These are phyloP conservation scores for Talaromyces islandicus DNA, from an alignment of 2,329 filamentous ascomycete genomes.

Conservation along the genomic window DNA sequence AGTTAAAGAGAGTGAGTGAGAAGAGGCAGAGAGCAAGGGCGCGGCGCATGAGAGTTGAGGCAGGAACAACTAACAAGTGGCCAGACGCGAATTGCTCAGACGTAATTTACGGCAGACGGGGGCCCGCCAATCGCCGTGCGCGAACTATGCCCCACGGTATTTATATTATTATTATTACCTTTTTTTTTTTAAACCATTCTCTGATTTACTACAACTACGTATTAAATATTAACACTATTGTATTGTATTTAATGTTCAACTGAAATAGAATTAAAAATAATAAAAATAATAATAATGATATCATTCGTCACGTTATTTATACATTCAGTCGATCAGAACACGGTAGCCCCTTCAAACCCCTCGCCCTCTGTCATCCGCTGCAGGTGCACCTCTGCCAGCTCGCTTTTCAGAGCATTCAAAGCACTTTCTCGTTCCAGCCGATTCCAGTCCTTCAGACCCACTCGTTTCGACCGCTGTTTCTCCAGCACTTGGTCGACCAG, in stretches of 20 bases:
- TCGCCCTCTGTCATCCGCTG: constrained; percentile 42
- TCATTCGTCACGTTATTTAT: not conserved
- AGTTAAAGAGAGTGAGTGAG: not conserved
- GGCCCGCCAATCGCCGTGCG: not conserved
- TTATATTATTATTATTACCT: too few relatives aligned
- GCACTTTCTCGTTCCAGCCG: constrained; percentile 42
- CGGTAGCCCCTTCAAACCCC: constrained; percentile 31
- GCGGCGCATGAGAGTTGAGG: not conserved
- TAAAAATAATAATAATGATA: not conserved
- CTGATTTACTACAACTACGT: too few relatives aligned
- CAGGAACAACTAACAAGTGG: not conserved
- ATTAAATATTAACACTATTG: too few relatives aligned
- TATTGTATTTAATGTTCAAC: too few relatives aligned
- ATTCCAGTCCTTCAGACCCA: constrained; percentile 42
- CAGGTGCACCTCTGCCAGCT: constrained; percentile 43
- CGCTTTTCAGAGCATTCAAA: constrained; percentile 41
- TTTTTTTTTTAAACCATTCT: too few relatives aligned
- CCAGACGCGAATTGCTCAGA: not conserved
- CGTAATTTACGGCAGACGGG: not conserved
- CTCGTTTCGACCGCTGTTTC: constrained; percentile 38
- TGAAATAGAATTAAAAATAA: not conserved
- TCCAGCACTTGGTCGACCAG: constrained; percentile 40
- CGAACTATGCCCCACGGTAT: not conserved
- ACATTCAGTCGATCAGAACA: constrained; percentile 26
- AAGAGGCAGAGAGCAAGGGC: not conserved